Evolutionary conservation across 306 rosid genomes (phyloP).

Genomic region (Pyrus betulifolia): DNA sequence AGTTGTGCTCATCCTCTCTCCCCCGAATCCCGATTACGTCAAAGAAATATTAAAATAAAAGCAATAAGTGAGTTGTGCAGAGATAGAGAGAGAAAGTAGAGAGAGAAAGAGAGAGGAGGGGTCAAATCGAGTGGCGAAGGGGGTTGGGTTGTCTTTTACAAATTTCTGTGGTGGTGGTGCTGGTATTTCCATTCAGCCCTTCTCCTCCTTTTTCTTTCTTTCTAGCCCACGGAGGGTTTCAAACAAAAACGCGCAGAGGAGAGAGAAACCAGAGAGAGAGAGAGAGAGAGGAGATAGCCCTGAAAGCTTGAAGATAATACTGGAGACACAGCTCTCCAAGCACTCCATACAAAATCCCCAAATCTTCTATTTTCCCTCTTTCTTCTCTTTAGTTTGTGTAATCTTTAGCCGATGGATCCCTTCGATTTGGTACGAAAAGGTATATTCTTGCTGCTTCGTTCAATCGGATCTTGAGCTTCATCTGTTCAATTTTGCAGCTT

Average conservation of each 20-base stretch:
- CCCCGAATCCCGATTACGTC: not conserved
- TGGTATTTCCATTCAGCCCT: conserved; percentile 20
- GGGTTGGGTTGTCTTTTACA: conserved; percentile 43
- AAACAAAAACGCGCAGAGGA: conserved; percentile 8
- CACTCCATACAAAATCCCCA: conserved; percentile 24
- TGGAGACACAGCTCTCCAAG: conserved; percentile 24
- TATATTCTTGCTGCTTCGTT: conserved; percentile 8
- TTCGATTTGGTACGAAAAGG: conserved; percentile 90
- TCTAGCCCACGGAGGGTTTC: conserved; percentile 34
- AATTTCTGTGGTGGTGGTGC: conserved; percentile 54
- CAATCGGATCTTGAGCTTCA: conserved; percentile 38
- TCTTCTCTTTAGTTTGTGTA: conserved; percentile 22
- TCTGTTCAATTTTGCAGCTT: conserved; percentile 1
- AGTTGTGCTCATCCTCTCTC: not conserved
- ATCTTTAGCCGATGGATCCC: conserved; percentile 55
- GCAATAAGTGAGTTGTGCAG: not conserved
- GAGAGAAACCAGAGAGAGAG: conserved; percentile 5
- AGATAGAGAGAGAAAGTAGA: conserved; percentile 16
- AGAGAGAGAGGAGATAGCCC: conserved; percentile 5
- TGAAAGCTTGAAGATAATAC: conserved; percentile 36
- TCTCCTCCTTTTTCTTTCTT: not conserved
- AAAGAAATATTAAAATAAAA: not conserved
- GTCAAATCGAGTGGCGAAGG: conserved; percentile 90
- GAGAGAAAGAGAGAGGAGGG: conserved; percentile 25
- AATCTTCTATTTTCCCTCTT: conserved; percentile 12